Conservation (phyloP, 2,329 filamentous ascomycete species). For the Elsinoe fawcettii region DNA sequence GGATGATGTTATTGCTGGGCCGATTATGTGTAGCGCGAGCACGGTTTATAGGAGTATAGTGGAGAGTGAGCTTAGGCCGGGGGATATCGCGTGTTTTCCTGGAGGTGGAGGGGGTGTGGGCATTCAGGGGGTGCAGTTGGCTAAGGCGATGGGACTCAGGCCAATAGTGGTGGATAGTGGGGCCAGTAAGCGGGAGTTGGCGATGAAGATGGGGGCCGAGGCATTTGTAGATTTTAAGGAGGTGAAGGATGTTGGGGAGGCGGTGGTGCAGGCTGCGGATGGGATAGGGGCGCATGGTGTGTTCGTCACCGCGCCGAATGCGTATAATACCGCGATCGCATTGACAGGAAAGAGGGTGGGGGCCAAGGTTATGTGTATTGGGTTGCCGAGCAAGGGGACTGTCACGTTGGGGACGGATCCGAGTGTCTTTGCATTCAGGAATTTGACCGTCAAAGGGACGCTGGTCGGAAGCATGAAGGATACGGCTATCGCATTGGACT, state of each 20-base stretch:
- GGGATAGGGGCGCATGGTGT: conserved; percentile 42
- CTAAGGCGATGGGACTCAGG: conserved; percentile 49
- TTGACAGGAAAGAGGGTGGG: conserved; percentile 43
- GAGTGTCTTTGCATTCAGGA: conserved; percentile 30
- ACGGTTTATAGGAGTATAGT: conserved; percentile 52
- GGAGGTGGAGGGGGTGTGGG: conserved; percentile 51
- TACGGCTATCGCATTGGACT: conserved; percentile 40
- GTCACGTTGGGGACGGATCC: conserved; percentile 31
- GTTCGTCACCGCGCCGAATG: conserved; percentile 32
- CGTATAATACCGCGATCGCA: conserved; percentile 34
- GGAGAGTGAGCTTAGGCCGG: conserved; percentile 43
- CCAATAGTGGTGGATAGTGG: conserved; percentile 50
- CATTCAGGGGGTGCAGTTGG: conserved; percentile 50
- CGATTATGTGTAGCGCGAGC: conserved; percentile 52
- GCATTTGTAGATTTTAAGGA: conserved; percentile 50
- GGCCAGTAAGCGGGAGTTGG: conserved; percentile 39
- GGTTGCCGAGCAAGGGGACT: conserved; percentile 30
- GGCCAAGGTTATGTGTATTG: conserved; percentile 45
- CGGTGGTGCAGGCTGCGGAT: conserved; percentile 41
- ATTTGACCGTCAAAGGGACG: conserved; percentile 30
- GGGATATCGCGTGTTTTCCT: conserved; percentile 49
- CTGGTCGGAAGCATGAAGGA: conserved; percentile 43
- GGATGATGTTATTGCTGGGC: conserved; percentile 48
- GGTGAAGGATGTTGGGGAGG: conserved; percentile 32
- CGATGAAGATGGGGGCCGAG: conserved; percentile 46